These are phyloP conservation scores for Tetracentron sinense DNA, from an alignment of 164 flowering plant species.

Conservation along the genomic window DNA sequence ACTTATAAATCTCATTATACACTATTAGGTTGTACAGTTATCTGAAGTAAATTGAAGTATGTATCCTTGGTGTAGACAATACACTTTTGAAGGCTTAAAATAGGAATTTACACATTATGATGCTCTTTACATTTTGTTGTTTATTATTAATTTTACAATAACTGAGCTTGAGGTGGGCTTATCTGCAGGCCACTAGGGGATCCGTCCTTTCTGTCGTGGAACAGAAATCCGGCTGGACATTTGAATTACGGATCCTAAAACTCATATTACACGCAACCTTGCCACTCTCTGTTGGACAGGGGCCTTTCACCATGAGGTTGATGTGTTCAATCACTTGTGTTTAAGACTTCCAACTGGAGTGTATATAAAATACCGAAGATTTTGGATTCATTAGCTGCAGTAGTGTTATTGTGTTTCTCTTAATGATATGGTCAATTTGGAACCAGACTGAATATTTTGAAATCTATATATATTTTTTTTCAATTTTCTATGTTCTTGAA, in stretches of 20 bases:
- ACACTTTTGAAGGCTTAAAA: no score
- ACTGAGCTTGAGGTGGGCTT: conserved; percentile 4
- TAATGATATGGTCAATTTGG: not conserved
- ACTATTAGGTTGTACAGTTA: no score
- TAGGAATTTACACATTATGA: not conserved
- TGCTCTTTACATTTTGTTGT: not conserved
- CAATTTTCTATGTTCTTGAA: no score
- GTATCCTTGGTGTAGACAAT: no score
- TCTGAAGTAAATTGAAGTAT: not conserved
- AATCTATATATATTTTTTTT: no score
- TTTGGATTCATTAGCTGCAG: not conserved
- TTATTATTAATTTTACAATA: not conserved
- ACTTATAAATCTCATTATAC: not conserved
- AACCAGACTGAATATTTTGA: no score
- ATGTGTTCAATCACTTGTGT: not conserved
- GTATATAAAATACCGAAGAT: conserved; percentile 6
- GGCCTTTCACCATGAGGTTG: not conserved
- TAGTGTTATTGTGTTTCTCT: not conserved
- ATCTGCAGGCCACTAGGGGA: conserved; percentile 78
- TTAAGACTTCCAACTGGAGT: conserved; percentile 6
- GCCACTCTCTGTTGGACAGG: not conserved
- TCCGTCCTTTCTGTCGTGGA: conserved; percentile 75
- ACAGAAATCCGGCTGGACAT: conserved; percentile 54
- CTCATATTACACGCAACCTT: not conserved
- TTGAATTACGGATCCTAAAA: conserved; percentile 16